These are phyloP conservation scores for Trichosporon faecale DNA, from an alignment of 1,284 basidiomycete species.

Conservation along the genomic window DNA sequence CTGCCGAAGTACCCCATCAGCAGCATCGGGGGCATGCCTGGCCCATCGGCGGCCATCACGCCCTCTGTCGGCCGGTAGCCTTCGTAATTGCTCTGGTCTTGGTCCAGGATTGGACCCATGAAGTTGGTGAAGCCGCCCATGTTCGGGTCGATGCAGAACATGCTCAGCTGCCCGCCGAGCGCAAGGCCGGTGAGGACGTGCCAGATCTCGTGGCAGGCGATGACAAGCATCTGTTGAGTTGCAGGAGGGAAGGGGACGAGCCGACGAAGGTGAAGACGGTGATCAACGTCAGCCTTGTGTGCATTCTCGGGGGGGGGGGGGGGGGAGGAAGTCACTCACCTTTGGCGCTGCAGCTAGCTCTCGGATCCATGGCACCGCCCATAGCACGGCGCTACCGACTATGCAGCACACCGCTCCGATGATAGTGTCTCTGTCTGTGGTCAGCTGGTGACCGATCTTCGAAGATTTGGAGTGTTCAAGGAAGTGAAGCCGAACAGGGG, in stretches of 20 bases:
- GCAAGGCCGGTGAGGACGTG: slow-evolving; percentile 46
- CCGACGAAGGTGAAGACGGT: not conserved
- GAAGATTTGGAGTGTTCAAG: too few species aligned
- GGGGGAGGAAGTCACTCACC: too few species aligned
- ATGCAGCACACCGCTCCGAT: slow-evolving; percentile 50
- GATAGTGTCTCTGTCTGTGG: slow-evolving; percentile 47
- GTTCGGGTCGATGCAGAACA: slow-evolving; percentile 51
- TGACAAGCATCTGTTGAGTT: slow-evolving; percentile 43
- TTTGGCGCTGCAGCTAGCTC: slow-evolving; percentile 47
- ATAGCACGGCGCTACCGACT: slow-evolving; percentile 41
- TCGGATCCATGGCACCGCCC: slow-evolving; percentile 47
- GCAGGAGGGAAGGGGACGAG: not conserved
- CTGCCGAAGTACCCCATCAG: slow-evolving; percentile 48
- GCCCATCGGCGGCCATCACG: not conserved
- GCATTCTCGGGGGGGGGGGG: not conserved
- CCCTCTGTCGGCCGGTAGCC: not conserved
- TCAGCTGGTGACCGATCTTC: too few species aligned
- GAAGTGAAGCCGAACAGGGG: too few species aligned
- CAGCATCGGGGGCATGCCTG: slow-evolving; percentile 36
- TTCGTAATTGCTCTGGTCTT: not conserved
- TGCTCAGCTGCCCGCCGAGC: slow-evolving; percentile 48
- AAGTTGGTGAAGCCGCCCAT: slow-evolving; percentile 49
- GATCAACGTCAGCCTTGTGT: not conserved
- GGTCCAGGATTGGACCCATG: slow-evolving; percentile 38
- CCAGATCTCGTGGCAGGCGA: slow-evolving; percentile 48